Percentiles rank a stretch among this genome's conserved stretches.
Conservation (phyloP, 2,329 filamentous ascomycete genomes). For the Thielaviopsis populi region DNA sequence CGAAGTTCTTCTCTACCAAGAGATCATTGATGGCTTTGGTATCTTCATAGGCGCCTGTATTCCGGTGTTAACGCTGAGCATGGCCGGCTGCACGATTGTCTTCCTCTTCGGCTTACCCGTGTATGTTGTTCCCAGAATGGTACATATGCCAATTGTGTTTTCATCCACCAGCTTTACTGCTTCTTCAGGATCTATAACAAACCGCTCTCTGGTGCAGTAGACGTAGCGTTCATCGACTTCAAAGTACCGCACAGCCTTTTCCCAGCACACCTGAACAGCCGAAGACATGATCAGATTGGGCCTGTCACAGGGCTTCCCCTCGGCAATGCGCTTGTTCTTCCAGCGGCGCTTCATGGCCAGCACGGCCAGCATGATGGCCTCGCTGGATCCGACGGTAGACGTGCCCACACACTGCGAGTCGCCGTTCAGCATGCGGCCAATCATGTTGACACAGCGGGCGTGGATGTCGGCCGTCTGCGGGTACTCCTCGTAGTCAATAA, state of each 20-base stretch:
- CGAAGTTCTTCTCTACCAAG: constrained; percentile 55
- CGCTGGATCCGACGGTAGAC: constrained; percentile 76
- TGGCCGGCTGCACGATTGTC: background rate
- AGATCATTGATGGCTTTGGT: constrained; percentile 85
- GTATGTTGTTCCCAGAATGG: constrained; percentile 84
- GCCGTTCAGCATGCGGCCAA: constrained; percentile 75
- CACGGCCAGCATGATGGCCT: constrained; percentile 70
- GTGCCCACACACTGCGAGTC: constrained; percentile 59
- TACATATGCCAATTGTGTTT: constrained; percentile 78
- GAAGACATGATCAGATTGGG: constrained; percentile 95
- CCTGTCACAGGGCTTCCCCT: constrained; percentile 61
- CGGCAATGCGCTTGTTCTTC: constrained; percentile 72
- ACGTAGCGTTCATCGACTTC: constrained; percentile 82
- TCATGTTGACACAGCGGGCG: constrained; percentile 85
- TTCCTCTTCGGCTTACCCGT: constrained; percentile 39
- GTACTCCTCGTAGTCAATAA: constrained; percentile 80
- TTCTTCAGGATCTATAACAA: constrained; percentile 48
- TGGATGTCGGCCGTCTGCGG: constrained; percentile 72
- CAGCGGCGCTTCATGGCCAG: constrained; percentile 93
- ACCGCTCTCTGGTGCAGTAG: constrained; percentile 46
- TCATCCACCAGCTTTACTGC: constrained; percentile 47
- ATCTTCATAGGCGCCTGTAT: constrained; percentile 62
- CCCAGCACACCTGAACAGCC: constrained; percentile 90
- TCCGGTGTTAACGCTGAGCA: background rate
- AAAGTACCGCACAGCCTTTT: constrained; percentile 80